Base-by-base conservation (phyloP, 129 eudicot genomes). In the Tagetes erecta region DNA sequence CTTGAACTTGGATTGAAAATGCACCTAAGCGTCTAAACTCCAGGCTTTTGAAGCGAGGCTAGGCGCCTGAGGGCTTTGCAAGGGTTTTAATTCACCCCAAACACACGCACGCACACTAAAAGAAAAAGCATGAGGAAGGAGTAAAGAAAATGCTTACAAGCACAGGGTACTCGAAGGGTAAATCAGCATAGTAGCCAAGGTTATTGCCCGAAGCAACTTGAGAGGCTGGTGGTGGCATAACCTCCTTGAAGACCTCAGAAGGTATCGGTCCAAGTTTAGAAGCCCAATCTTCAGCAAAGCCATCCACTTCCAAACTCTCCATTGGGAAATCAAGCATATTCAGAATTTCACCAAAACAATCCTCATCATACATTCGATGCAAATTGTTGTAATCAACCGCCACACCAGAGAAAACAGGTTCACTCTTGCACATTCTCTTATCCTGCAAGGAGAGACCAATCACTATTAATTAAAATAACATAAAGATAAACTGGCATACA, bases 291-390 rank as follows among this genome's bases (percentile, higher is more conserved):
- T 76, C 93, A 63, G 62, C 77, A 68, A 75, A 70, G 5, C 74
- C 86, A 70, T 83, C 95, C 31, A 70, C 82, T 59, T 88, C 95
- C 75, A 84, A 53, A 81, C 87, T 72, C 78, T 88, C 95, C 85
- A 83, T 82, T 20, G 91, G 90, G 57, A 88, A 86, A 77, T 88
- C 91, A 71, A 86, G 72, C 38, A 84, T 4, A 64, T 64, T 72
- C 9, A 88, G 86, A n/a, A 87, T 66, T 58, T 80, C 75, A 34
- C 81, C 77, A 10, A 74, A 80, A 40, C 82, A 78, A 52, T 80
- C 84, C 9, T 81, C 81, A 9, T 50, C 85, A 6, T 71, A 36
- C 33, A 9, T 64, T 0, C 80, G 80, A 72, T 72, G 69, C 33
- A 45, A 5, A 13, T 53, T 72, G 14, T 37, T 75, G 57, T 55